A percentile compares a stretch with the other conserved stretches of the same genome.
Evolutionary conservation across 1,284 basidiomycete genomes (phyloP).

Genomic region (Athelia sp.): DNA sequence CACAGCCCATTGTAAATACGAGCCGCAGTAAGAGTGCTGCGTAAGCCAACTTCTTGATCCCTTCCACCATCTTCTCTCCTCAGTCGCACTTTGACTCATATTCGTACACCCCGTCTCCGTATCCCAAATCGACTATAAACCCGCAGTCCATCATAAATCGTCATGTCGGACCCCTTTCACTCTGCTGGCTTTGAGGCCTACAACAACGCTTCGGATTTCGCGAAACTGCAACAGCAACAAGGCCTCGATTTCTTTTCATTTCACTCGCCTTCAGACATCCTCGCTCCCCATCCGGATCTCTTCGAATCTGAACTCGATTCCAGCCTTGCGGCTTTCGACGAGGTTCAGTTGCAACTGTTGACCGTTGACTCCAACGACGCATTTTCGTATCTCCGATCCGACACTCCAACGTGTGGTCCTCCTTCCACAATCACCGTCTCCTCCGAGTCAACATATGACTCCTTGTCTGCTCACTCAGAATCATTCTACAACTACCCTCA

Average conservation of each 20-base stretch:
- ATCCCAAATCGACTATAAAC: not conserved
- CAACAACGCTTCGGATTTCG: not conserved
- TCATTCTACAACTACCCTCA: constrained; percentile 62
- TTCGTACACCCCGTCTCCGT: not conserved
- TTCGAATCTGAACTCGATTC: constrained; percentile 78
- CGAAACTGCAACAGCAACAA: constrained; percentile 1
- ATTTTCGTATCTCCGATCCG: constrained; percentile 56
- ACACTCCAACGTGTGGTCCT: constrained; percentile 62
- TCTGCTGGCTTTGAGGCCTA: not conserved
- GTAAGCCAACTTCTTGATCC: too few relatives aligned
- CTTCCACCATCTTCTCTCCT: too few relatives aligned
- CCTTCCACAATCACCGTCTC: constrained; percentile 74
- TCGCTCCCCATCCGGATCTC: constrained; percentile 70
- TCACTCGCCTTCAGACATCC: constrained; percentile 58
- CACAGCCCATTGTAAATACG: too few relatives aligned
- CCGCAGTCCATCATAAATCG: not conserved
- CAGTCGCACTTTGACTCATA: not conserved
- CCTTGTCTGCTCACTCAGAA: constrained; percentile 59
- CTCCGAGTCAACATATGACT: constrained; percentile 71
- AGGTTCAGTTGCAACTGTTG: constrained; percentile 55
- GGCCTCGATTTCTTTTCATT: constrained; percentile 66
- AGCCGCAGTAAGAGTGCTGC: too few relatives aligned
- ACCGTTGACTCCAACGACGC: constrained; percentile 58
- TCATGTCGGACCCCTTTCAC: not conserved
- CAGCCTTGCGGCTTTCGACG: constrained; percentile 58